Evolutionary conservation across 2,329 filamentous ascomycete genomes (phyloP).

Genomic region (Pyrenophora tritici-repentis): DNA sequence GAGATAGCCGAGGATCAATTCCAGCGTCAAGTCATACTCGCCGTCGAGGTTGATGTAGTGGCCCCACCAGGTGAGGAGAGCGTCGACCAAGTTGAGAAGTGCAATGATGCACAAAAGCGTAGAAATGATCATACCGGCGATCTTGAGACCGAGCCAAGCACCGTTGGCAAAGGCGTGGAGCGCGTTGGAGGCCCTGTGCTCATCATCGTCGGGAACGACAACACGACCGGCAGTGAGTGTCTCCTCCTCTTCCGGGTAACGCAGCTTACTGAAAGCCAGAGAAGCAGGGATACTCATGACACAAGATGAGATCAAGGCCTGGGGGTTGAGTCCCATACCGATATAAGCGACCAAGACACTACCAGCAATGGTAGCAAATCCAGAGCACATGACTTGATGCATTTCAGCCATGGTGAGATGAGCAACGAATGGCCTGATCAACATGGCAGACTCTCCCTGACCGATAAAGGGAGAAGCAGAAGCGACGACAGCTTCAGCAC

Average conservation of each 20-base stretch:
- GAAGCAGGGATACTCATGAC: slow-evolving; percentile 96
- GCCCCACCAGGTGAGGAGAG: slow-evolving; percentile 82
- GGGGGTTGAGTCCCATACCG: slow-evolving; percentile 77
- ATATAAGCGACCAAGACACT: slow-evolving; percentile 88
- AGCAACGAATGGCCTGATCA: slow-evolving; percentile 84
- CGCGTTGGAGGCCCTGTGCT: slow-evolving; percentile 75
- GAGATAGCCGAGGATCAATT: slow-evolving; percentile 76
- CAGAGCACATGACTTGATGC: slow-evolving; percentile 90
- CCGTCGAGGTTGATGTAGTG: slow-evolving; percentile 73
- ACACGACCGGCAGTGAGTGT: slow-evolving; percentile 81
- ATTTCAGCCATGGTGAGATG: slow-evolving; percentile 86
- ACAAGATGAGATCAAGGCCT: slow-evolving; percentile 86
- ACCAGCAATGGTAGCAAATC: slow-evolving; percentile 90
- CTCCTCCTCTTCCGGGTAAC: slow-evolving; percentile 86
- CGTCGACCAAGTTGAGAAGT: slow-evolving; percentile 74
- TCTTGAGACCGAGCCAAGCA: slow-evolving; percentile 84
- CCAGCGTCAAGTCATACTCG: slow-evolving; percentile 70
- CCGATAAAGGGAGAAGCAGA: slow-evolving; percentile 93
- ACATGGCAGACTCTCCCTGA: slow-evolving; percentile 90
- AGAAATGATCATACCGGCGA: slow-evolving; percentile 79
- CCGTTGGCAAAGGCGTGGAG: slow-evolving; percentile 86
- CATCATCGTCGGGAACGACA: slow-evolving; percentile 78
- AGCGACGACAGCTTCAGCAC: slow-evolving; percentile 90
- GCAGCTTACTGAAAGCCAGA: slow-evolving; percentile 84
- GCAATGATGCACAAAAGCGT: slow-evolving; percentile 85